A percentile compares a stretch with the other conserved stretches of the same genome.
Evolutionary conservation across 2,329 filamentous ascomycete species (phyloP).

Genomic region (Stachybotrys chlorohalonatus): DNA sequence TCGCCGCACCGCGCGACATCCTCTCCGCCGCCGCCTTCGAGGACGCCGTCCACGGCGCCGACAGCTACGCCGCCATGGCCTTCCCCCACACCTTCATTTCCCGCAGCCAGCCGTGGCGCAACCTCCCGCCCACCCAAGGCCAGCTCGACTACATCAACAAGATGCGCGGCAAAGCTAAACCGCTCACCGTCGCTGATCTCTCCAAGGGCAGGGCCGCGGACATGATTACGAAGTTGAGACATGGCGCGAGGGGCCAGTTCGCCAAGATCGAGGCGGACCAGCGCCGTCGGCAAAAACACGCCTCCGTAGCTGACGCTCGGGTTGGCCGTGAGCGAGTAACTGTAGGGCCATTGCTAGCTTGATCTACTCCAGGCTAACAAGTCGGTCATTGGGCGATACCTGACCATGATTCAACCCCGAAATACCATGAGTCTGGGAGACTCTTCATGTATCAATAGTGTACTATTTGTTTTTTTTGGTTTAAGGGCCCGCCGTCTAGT

Average conservation of each 20-base stretch:
- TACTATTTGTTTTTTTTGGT: too few relatives aligned
- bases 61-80: conserved; percentile 63
- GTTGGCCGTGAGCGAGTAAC: conserved; percentile 40
- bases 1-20: conserved; percentile 59
- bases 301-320: conserved; percentile 26
- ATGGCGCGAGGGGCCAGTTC: conserved; percentile 64
- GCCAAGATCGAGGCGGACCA: conserved; percentile 41
- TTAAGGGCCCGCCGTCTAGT: too few relatives aligned
- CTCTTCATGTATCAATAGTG: background rate
- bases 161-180: conserved; percentile 41
- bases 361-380: conserved; percentile 6
- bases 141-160: conserved; percentile 66
- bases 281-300: conserved; percentile 34
- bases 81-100: conserved; percentile 62
- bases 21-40: conserved; percentile 56
- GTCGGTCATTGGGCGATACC: too few relatives aligned
- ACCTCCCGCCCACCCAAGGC: conserved; percentile 49
- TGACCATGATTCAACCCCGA: too few relatives aligned
- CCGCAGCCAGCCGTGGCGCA: conserved; percentile 61
- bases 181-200: conserved; percentile 46
- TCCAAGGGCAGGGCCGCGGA: conserved; percentile 77
- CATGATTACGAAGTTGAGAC: conserved; percentile 87
- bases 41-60: conserved; percentile 74
- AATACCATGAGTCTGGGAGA: too few relatives aligned
- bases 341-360: conserved; percentile 40